Percentiles rank a stretch among this genome's conserved stretches.
Evolutionary conservation across 495 filamentous ascomycete genomes (phyloP).

Genomic region (Beverwykella pulmonaria): DNA sequence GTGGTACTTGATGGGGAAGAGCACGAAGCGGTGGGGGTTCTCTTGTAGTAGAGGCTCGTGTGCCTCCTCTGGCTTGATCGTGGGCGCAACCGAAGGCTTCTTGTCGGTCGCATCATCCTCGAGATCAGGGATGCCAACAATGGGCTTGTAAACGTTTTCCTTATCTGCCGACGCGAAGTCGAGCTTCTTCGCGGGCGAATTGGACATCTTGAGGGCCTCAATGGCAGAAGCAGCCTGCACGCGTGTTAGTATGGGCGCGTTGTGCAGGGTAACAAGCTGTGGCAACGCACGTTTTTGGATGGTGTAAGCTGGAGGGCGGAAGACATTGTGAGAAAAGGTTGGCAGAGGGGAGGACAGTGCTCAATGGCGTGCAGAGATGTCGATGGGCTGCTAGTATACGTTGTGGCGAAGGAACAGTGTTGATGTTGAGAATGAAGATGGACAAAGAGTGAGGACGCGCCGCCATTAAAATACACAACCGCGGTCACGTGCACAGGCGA

Average conservation of each 20-base stretch:
- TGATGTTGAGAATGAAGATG: constrained; percentile 21
- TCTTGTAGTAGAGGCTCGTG: constrained; percentile 92
- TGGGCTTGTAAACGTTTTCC: constrained; percentile 71
- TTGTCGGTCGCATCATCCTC: constrained; percentile 49
- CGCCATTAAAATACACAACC: constrained; percentile 9
- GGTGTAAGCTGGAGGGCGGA: constrained; percentile 34
- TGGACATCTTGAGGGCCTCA: constrained; percentile 84
- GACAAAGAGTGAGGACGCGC: constrained; percentile 21
- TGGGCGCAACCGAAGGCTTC: constrained; percentile 43
- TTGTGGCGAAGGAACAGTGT: constrained; percentile 3
- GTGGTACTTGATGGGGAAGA: constrained; percentile 99
- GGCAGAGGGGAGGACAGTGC: background rate
- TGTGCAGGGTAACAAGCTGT: background rate
- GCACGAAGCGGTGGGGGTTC: constrained; percentile 94
- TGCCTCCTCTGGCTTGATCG: constrained; percentile 70
- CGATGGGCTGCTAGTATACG: constrained; percentile 8
- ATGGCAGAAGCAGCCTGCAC: constrained; percentile 79
- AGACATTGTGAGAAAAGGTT: constrained; percentile 30
- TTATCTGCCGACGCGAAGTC: constrained; percentile 72
- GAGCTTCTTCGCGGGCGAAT: constrained; percentile 89
- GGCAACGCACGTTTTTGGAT: constrained; percentile 41
- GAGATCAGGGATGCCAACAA: constrained; percentile 57
- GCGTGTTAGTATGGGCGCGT: constrained; percentile 29
- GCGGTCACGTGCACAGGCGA: constrained; percentile 18
- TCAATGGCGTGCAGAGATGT: constrained; percentile 1